These are phyloP conservation scores for Cornus florida DNA, from an alignment of 148 eudicot species.

Conservation along the genomic window DNA sequence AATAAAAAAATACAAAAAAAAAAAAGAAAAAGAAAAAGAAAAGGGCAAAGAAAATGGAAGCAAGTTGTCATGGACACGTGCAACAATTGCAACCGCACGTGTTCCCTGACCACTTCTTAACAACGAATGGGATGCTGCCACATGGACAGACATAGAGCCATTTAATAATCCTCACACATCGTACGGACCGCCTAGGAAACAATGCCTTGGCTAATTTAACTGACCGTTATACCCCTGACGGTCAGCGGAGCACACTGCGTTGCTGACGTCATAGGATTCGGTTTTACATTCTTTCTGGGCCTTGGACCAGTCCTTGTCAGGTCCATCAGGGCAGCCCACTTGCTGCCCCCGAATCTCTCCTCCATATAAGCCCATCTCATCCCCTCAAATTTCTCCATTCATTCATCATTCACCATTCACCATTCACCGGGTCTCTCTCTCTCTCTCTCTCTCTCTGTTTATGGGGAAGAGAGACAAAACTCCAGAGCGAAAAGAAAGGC, in stretches of 20 bases:
- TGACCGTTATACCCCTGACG: neutral
- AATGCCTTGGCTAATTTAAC: neutral
- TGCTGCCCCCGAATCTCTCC: constrained; percentile 13
- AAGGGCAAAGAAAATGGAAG: no score
- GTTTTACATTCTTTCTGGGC: constrained; percentile 30
- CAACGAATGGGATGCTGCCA: neutral
- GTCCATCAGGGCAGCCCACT: constrained; percentile 36
- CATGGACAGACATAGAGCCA: neutral
- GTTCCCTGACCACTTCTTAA: neutral
- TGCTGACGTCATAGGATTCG: neutral
- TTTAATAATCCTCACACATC: neutral
- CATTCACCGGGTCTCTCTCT: no score
- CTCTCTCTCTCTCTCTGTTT: constrained; percentile 3
- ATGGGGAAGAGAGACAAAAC: constrained; percentile 29
- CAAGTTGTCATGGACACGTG: neutral
- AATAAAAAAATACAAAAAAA: no score
- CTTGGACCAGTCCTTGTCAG: constrained; percentile 36
- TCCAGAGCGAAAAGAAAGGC: constrained; percentile 22
- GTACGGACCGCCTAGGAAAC: neutral
- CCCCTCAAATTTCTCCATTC: constrained; percentile 7
- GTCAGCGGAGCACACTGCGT: no score
- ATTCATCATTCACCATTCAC: no score
- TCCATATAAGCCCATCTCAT: constrained; percentile 27
- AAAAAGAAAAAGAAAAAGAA: no score
- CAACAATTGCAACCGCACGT: neutral